These are phyloP conservation scores for Elsinoe australis DNA, from an alignment of 2,329 filamentous ascomycete genomes.

Conservation along the genomic window DNA sequence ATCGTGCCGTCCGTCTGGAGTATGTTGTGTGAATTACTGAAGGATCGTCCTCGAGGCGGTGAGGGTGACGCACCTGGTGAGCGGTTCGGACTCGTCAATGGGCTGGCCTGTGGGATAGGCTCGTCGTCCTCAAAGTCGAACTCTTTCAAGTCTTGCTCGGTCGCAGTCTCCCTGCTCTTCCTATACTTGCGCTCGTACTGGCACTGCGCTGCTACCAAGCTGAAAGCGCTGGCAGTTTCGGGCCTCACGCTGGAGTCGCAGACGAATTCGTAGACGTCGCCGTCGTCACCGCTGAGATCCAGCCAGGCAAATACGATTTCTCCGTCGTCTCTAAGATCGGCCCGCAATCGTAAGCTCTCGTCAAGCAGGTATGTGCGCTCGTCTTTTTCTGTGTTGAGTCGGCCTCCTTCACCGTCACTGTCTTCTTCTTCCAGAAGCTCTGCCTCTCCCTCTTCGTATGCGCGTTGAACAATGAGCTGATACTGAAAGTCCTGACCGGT, in stretches of 20 bases:
- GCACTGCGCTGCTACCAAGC: constrained; percentile 77
- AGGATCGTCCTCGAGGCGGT: constrained; percentile 17
- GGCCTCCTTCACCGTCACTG: constrained; percentile 50
- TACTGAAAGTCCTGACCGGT: constrained; percentile 96
- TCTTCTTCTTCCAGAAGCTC: constrained; percentile 84
- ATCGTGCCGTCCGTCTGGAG: constrained; percentile 24
- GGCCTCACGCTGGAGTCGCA: constrained; percentile 68
- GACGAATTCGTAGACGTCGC: constrained; percentile 96
- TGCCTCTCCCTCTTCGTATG: constrained; percentile 95
- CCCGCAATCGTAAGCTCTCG: constrained; percentile 78
- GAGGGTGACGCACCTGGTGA: constrained; percentile 32
- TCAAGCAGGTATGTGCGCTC: constrained; percentile 97
- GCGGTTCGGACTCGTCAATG: constrained; percentile 42
- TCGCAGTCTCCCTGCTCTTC: constrained; percentile 69
- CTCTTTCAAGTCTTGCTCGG: constrained; percentile 68
- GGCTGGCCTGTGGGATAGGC: constrained; percentile 53
- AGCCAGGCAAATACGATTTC: constrained; percentile 90
- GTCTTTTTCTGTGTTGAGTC: constrained; percentile 70
- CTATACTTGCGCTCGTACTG: constrained; percentile 97
- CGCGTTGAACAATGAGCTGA: constrained; percentile 89
- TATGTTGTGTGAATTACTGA: constrained; percentile 18
- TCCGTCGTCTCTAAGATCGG: constrained; percentile 69
- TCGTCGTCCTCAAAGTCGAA: constrained; percentile 67
- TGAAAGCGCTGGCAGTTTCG: constrained; percentile 69
- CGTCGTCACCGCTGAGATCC: constrained; percentile 85